Conservation (phyloP, 2,329 filamentous ascomycete species). For the Fusarium domesticum region DNA sequence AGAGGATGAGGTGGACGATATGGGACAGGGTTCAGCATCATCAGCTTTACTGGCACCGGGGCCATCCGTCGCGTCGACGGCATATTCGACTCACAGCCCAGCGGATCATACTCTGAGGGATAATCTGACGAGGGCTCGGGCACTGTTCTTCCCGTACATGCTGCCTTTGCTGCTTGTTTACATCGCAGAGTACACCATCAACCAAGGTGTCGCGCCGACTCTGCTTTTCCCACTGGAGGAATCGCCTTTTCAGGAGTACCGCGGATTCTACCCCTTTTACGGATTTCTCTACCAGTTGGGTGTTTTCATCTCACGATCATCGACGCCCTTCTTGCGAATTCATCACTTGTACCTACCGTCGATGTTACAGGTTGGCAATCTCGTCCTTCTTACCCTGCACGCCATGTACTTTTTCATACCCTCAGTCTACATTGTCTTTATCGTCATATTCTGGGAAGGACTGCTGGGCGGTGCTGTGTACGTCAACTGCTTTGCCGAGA, state of each 20-base stretch:
- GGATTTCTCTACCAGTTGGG: conserved; percentile 92
- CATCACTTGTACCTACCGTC: conserved; percentile 79
- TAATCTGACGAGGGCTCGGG: conserved; percentile 64
- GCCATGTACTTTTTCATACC: conserved; percentile 79
- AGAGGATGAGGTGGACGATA: conserved; percentile 37
- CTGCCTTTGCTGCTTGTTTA: conserved; percentile 89
- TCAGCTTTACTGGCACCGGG: conserved; percentile 49
- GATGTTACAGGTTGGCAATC: conserved; percentile 75
- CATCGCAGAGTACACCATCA: conserved; percentile 95
- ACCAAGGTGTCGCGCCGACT: conserved; percentile 88
- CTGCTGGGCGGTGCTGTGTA: conserved; percentile 88
- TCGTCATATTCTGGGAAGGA: conserved; percentile 90
- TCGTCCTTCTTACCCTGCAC: conserved; percentile 70
- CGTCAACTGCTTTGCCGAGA: conserved; percentile 93
- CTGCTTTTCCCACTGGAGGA: conserved; percentile 76
- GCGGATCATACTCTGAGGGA: conserved; percentile 36
- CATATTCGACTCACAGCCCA: conserved; percentile 33
- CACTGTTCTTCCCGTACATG: conserved; percentile 79
- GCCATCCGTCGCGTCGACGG: conserved; percentile 39
- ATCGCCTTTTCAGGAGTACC: conserved; percentile 76
- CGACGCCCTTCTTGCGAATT: conserved; percentile 81
- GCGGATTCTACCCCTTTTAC: conserved; percentile 93
- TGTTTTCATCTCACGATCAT: conserved; percentile 91
- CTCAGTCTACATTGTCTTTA: conserved; percentile 79
- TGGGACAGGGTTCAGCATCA: conserved; percentile 40